These are phyloP conservation scores for Lentinula guzmanii DNA, from an alignment of 768 basidiomycete species.

Conservation along the genomic window DNA sequence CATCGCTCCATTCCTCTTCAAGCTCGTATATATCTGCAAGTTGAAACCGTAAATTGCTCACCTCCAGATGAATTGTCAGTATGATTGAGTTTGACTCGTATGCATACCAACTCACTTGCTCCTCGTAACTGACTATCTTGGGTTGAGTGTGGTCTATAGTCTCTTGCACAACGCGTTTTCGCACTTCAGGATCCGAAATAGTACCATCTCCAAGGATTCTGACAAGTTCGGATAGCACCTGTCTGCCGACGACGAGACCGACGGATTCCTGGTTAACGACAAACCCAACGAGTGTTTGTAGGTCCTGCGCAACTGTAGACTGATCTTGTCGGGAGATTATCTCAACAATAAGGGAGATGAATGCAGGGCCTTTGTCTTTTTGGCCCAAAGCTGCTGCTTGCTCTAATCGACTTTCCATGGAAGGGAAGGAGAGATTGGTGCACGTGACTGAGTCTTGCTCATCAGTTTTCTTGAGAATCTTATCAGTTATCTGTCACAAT, in stretches of 20 bases:
- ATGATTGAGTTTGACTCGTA: not conserved
- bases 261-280: slow-evolving; percentile 78
- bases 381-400: slow-evolving; percentile 62
- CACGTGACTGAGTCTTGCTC: not conserved
- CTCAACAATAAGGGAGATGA: slow-evolving; percentile 61
- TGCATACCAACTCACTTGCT: slow-evolving; percentile 62
- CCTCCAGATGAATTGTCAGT: slow-evolving; percentile 36
- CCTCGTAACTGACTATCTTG: slow-evolving; percentile 87
- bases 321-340: slow-evolving; percentile 49
- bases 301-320: slow-evolving; percentile 40
- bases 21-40: slow-evolving; percentile 86
- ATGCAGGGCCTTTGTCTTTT: slow-evolving; percentile 81
- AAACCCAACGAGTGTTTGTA: slow-evolving; percentile 71
- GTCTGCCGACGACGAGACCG: slow-evolving; percentile 83
- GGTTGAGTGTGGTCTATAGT: slow-evolving; percentile 68
- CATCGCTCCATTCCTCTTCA: slow-evolving; percentile 92
- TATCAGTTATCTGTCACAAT: not conserved
- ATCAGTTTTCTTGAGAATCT: not conserved
- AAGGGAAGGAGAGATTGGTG: not conserved
- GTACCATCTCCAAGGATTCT: slow-evolving; percentile 53
- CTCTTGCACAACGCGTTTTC: slow-evolving; percentile 71
- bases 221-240: slow-evolving; percentile 83
- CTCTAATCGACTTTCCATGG: slow-evolving; percentile 63
- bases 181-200: slow-evolving; percentile 48
- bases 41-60: slow-evolving; percentile 76